These are phyloP conservation scores for Lepidium africanum DNA, from an alignment of 345 rosid genomes.

Conservation along the genomic window DNA sequence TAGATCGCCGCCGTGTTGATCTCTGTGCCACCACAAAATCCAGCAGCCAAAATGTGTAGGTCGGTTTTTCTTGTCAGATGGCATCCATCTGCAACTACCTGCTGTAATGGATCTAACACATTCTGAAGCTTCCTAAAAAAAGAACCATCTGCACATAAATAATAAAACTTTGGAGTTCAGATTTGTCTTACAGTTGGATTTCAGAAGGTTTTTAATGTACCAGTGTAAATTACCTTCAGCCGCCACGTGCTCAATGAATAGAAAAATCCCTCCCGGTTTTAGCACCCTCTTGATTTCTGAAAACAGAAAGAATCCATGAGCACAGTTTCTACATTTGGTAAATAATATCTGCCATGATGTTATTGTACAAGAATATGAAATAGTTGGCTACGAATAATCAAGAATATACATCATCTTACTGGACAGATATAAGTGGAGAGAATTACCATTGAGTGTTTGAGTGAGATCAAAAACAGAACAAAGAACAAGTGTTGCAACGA, in stretches of 20 bases:
- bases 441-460: constrained; percentile 48
- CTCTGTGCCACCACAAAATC: constrained; percentile 43
- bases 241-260: constrained; percentile 18
- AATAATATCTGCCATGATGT: not conserved
- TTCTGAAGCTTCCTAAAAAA: constrained; percentile 42
- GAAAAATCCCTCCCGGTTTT: constrained; percentile 33
- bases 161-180: not conserved
- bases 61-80: constrained; percentile 67
- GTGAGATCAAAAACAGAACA: constrained; percentile 65
- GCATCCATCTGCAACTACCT: constrained; percentile 58
- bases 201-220: not conserved
- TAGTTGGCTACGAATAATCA: not conserved
- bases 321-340: not conserved
- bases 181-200: not conserved
- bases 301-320: not conserved
- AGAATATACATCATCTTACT: not conserved
- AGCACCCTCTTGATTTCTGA: constrained; percentile 73
- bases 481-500: constrained; percentile 63
- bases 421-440: not conserved
- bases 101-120: constrained; percentile 58
- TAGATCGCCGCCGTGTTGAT: constrained; percentile 35
- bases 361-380: not conserved
- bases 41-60: constrained; percentile 43
- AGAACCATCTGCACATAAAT: constrained; percentile 52
- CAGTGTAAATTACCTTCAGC: not conserved